A percentile compares a stretch with the other conserved stretches of the same genome.
Conservation (phyloP, 2,329 filamentous ascomycete species). For the Hypomyces perniciosus region DNA sequence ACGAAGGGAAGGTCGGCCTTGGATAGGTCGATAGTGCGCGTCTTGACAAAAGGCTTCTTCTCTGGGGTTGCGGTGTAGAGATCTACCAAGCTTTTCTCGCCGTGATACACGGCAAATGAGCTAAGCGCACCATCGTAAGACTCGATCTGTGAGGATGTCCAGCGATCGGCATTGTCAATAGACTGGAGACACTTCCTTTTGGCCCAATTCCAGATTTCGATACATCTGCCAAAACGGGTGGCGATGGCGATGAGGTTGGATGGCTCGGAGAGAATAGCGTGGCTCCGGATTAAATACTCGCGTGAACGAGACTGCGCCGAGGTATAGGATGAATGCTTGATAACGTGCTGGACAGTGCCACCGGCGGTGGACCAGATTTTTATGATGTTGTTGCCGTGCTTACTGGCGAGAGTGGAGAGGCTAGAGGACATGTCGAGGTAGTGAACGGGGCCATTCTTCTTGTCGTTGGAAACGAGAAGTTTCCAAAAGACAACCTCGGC, state of each 20-base stretch:
- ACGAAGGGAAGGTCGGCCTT: conserved; percentile 31
- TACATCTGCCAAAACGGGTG: conserved; percentile 32
- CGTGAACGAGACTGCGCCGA: conserved; percentile 32
- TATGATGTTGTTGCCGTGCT: conserved; percentile 61
- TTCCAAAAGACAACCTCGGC: conserved; percentile 18
- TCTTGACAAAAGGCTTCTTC: conserved; percentile 33
- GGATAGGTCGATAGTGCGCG: conserved; percentile 29
- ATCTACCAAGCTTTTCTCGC: conserved; percentile 26
- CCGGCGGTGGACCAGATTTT: conserved; percentile 85
- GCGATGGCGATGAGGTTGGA: conserved; percentile 33
- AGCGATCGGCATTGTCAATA: conserved; percentile 32
- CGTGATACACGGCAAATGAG: conserved; percentile 31
- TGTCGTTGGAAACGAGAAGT: conserved; percentile 21
- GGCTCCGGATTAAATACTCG: conserved; percentile 38
- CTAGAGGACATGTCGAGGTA: conserved; percentile 31
- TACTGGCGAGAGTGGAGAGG: conserved; percentile 29
- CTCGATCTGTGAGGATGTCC: conserved; percentile 31
- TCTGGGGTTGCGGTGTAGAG: conserved; percentile 26
- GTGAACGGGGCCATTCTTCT: conserved; percentile 28
- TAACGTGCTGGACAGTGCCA: conserved; percentile 59
- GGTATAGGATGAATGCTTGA: conserved; percentile 36
- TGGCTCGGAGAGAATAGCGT: conserved; percentile 35
- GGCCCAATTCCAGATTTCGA: conserved; percentile 37
- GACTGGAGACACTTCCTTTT: conserved; percentile 34
- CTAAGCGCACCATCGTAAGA: conserved; percentile 28